Evolutionary conservation across 2,329 filamentous ascomycete species (phyloP), one percentile per base, ranked within the genome.

Genomic region (Cercospora janseana): DNA sequence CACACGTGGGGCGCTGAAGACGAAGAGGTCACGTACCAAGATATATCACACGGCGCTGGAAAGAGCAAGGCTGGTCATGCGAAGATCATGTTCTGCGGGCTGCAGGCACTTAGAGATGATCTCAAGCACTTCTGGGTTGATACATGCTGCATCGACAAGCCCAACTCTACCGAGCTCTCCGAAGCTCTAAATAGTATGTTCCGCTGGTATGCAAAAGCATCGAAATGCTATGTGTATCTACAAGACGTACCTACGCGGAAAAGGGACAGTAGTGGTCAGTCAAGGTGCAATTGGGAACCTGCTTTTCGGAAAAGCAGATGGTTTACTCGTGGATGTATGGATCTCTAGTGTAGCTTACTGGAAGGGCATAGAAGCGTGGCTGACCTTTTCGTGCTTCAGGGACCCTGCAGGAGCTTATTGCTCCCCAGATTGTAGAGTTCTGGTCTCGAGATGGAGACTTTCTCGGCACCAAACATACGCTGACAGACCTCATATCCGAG

Each of bases 111-210:
- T 4, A 18, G n/a, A 27, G 31, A 46, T 9, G 31, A 37, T 20
- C 43, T 49, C 4, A 4, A 21, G 1, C 16, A 23, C 9, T 29
- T 44, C 38, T 49, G 38, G 46, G 23, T 44, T 9, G 38, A 44
- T 20, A 26, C 38, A 8, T 49, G 46, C 15, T 49, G 38, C n/a
- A 49, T 49, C 23, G 24, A 49, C 23, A 49, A n/a, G n/a, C n/a
- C 37, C 2, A 29, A 38, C 15, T 10, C 7, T 6, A 23, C 18
- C 1, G 38, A 49, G 18, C 28, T 44, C 0, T 21, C 28, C 4
- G 35, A 38, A 9, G 4, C 35, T 6, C 21, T 38, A 3, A 38
- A 8, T n/a, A 23, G 20, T 1, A 37, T 49, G 38, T 49, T 16
- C 3, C 37, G 29, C 4, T 49, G 38, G 46, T 49, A 49, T 13